Percentiles rank a stretch among this genome's conserved stretches.
Evolutionary conservation across 2,329 filamentous ascomycete genomes (phyloP).

Genomic region (Aureobasidium leucospermi): DNA sequence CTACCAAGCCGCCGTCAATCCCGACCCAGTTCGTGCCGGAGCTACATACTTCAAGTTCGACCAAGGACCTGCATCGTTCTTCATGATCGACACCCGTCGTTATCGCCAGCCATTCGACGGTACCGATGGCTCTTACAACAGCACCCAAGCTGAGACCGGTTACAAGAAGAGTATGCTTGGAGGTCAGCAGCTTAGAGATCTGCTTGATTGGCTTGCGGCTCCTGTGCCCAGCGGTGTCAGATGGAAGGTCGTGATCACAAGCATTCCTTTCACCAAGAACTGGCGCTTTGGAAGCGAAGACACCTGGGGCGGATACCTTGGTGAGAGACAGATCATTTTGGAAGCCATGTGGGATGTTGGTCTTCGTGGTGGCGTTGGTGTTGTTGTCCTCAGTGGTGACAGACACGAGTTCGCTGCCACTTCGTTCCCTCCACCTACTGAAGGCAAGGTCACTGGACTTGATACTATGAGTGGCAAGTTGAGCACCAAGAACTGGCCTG

Average conservation of each 20-base stretch:
- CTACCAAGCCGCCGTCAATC: conserved; percentile 82
- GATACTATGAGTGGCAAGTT: conserved; percentile 21
- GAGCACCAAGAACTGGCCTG: conserved; percentile 43
- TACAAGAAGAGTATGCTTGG: conserved; percentile 78
- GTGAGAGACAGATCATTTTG: conserved; percentile 69
- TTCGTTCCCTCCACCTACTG: conserved; percentile 52
- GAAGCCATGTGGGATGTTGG: conserved; percentile 89
- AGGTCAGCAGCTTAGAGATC: conserved; percentile 65
- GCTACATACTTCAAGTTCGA: conserved; percentile 84
- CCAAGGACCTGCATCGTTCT: conserved; percentile 87
- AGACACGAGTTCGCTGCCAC: conserved; percentile 97
- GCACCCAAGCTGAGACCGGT: conserved; percentile 35
- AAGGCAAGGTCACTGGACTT: conserved; percentile 35
- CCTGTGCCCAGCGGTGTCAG: conserved; percentile 69
- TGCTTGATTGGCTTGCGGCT: conserved; percentile 67
- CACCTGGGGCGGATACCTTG: conserved; percentile 88
- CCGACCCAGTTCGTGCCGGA: conserved; percentile 54
- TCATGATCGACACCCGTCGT: conserved; percentile 85
- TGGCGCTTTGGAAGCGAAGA: conserved; percentile 84
- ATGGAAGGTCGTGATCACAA: conserved; percentile 90
- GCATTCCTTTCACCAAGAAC: conserved; percentile 94
- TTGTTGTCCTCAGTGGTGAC: conserved; percentile 83
- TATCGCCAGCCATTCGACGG: conserved; percentile 66
- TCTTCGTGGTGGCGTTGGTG: conserved; percentile 59
- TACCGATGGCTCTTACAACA: conserved; percentile 43